These are phyloP conservation scores for Polytrichum commune DNA, from an alignment of 225 moss, liverwort and hornwort genomes.

Conservation along the genomic window DNA sequence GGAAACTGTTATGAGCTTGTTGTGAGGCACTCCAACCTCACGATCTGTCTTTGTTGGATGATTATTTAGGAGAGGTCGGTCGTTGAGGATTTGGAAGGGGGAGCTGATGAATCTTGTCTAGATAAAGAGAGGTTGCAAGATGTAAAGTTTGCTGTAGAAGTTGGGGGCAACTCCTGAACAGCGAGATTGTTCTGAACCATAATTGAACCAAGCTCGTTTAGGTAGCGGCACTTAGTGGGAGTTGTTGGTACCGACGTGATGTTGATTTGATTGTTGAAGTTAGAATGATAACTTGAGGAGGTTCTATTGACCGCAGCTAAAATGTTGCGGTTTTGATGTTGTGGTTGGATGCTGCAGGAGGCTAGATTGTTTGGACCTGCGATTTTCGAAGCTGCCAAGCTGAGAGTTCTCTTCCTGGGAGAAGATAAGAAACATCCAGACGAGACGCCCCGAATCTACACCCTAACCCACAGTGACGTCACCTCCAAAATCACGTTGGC, in stretches of 20 bases:
- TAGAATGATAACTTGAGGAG: not conserved
- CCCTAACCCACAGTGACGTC: slow-evolving; percentile 88
- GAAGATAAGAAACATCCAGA: slow-evolving; percentile 50
- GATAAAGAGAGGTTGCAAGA: too few relatives aligned
- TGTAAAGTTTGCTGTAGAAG: too few relatives aligned
- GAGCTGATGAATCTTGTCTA: too few relatives aligned
- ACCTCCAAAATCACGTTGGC: slow-evolving; percentile 87
- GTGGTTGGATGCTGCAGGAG: slow-evolving; percentile 29
- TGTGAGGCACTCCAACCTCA: too few relatives aligned
- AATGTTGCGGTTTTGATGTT: not conserved
- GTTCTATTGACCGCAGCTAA: not conserved
- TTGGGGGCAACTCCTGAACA: too few relatives aligned
- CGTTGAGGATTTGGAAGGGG: too few relatives aligned
- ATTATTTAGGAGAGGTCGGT: too few relatives aligned
- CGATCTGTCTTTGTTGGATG: too few relatives aligned
- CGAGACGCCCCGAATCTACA: slow-evolving; percentile 79
- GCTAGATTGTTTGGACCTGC: slow-evolving; percentile 87
- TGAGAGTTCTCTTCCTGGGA: slow-evolving; percentile 80
- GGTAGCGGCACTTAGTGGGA: not conserved
- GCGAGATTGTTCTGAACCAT: not conserved
- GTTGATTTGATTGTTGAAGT: not conserved
- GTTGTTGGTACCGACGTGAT: not conserved
- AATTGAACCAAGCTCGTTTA: not conserved
- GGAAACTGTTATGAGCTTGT: too few relatives aligned
- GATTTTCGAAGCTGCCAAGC: slow-evolving; percentile 89